Conservation (phyloP, 202 grass and related monocot species). For the Setaria viridis region DNA sequence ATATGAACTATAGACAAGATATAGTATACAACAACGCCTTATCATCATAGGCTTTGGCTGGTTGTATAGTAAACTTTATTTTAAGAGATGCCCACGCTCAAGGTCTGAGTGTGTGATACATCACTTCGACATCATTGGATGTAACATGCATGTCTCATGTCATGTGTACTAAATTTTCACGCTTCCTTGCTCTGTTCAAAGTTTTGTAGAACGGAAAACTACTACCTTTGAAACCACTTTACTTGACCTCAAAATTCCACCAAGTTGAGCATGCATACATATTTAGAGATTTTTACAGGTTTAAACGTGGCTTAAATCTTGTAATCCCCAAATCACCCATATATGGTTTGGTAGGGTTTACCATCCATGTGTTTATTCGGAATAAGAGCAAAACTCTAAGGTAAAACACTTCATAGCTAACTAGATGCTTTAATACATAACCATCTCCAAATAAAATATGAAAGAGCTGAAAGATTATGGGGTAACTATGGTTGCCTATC, state of each 20-base stretch:
- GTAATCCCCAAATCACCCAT: too few relatives aligned
- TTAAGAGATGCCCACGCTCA: background rate
- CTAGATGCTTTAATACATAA: background rate
- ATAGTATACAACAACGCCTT: background rate
- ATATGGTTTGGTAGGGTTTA: too few relatives aligned
- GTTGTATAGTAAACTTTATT: background rate
- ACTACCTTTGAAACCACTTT: background rate
- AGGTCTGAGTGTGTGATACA: background rate
- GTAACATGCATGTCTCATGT: too few relatives aligned
- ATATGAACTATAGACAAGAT: slow-evolving; percentile 35
- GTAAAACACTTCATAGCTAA: background rate
- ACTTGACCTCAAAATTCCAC: background rate
- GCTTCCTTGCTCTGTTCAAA: background rate
- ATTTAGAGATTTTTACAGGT: background rate
- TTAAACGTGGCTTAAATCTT: background rate
- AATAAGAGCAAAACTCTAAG: too few relatives aligned
- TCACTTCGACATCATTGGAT: background rate
- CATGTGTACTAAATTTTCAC: background rate
- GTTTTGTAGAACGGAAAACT: background rate
- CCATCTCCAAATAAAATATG: background rate
- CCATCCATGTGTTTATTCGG: too few relatives aligned
- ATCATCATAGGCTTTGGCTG: background rate
- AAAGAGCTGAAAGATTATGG: too few relatives aligned
- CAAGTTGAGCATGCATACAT: background rate
- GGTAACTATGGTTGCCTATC: too few relatives aligned